Evolutionary conservation across 2,329 filamentous ascomycete species (phyloP).

Genomic region (Stylonectria norvegica): DNA sequence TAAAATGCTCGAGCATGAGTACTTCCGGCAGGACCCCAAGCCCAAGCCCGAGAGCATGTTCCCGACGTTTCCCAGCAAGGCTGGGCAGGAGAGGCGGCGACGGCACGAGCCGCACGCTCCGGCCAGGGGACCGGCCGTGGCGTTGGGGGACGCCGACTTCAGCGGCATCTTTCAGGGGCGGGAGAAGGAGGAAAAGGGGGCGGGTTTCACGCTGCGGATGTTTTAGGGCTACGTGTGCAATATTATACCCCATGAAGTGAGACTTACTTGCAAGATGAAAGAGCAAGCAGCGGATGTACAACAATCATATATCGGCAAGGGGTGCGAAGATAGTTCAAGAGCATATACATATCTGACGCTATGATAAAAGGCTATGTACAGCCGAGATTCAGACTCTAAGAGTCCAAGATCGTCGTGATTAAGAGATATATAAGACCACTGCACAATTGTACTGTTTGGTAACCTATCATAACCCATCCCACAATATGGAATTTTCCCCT

Average conservation of each 20-base stretch:
- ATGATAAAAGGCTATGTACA: constrained; percentile 6
- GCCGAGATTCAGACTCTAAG: constrained; percentile 4
- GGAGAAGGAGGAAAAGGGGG: constrained; percentile 62
- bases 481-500: constrained; percentile 11
- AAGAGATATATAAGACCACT: constrained; percentile 25
- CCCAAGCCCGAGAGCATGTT: constrained; percentile 92
- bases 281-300: too few relatives aligned
- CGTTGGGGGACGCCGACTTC: constrained; percentile 59
- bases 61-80: constrained; percentile 94
- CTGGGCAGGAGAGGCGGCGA: constrained; percentile 80
- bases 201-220: constrained; percentile 64
- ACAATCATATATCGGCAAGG: too few relatives aligned
- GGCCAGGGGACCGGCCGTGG: constrained; percentile 64
- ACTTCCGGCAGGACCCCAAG: constrained; percentile 85
- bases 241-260: background rate
- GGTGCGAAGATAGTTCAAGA: too few relatives aligned
- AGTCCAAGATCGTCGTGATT: constrained; percentile 16
- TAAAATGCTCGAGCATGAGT: constrained; percentile 76
- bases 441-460: constrained; percentile 18
- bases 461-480: constrained; percentile 23
- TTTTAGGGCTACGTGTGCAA: constrained; percentile 30
- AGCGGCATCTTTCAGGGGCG: constrained; percentile 67
- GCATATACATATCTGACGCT: too few relatives aligned
- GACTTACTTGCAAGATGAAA: too few relatives aligned
- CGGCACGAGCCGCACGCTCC: constrained; percentile 77